A percentile compares a stretch with the other conserved stretches of the same genome.
Evolutionary conservation across 352 stramenopile genomes (phyloP).

Genomic region (Globisporangium alternatum): DNA sequence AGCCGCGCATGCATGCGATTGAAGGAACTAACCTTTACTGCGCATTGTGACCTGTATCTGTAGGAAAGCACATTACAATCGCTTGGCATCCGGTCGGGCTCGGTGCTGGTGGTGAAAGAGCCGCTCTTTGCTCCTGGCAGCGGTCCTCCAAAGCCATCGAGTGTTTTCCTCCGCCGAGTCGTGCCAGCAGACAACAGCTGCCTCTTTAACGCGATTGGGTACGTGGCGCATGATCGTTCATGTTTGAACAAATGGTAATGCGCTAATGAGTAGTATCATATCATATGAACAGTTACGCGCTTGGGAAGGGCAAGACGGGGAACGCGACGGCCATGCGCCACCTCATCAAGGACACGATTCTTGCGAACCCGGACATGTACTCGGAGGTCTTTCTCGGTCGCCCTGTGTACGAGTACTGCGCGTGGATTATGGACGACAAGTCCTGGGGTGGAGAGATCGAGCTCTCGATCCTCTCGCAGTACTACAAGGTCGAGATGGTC

Average conservation of each 20-base stretch:
- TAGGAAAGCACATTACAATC: conserved; percentile 44
- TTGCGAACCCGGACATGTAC: conserved; percentile 53
- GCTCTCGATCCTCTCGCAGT: conserved; percentile 75
- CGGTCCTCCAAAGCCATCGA: conserved; percentile 23
- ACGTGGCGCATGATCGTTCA: neutral
- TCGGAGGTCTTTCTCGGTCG: conserved; percentile 78
- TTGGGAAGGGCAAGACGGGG: conserved; percentile 56
- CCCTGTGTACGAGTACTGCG: conserved; percentile 76
- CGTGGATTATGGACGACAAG: conserved; percentile 80
- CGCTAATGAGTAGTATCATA: no score
- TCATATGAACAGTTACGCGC: conserved; percentile 48
- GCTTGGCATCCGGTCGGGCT: conserved; percentile 62
- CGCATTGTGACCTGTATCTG: neutral
- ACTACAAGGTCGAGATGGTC: conserved; percentile 80
- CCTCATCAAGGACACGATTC: conserved; percentile 74
- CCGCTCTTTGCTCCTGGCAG: conserved; percentile 20
- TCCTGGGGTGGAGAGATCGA: conserved; percentile 88
- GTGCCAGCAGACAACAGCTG: conserved; percentile 86
- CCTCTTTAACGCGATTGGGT: conserved; percentile 85
- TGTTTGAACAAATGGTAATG: neutral
- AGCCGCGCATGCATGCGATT: no score
- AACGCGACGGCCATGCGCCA: conserved; percentile 62
- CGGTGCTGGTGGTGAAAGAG: conserved; percentile 73
- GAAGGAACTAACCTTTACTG: no score
- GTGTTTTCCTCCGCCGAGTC: conserved; percentile 65